A percentile compares a stretch with the other conserved stretches of the same genome.
Conservation (phyloP, 805 yeast genomes). For the Kazachstania bromeliacearum region DNA sequence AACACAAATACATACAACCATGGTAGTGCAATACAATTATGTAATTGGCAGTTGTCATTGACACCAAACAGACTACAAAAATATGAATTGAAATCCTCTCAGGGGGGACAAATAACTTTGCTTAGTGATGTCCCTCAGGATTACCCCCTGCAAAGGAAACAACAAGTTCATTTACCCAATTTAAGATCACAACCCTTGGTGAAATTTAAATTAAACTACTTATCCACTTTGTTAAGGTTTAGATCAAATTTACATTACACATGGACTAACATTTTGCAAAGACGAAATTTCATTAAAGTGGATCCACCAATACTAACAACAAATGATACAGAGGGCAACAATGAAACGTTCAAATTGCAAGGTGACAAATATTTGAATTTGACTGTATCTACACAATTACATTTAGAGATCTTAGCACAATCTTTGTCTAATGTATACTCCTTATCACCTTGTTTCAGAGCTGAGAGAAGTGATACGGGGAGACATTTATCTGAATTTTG, state of each 20-base stretch:
- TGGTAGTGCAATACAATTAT: conserved; percentile 38
- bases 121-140: conserved; percentile 52
- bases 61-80: conserved; percentile 35
- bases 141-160: conserved; percentile 85
- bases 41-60: conserved; percentile 29
- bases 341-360: conserved; percentile 67
- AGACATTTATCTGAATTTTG: conserved; percentile 92
- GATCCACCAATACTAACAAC: conserved; percentile 81
- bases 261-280: conserved; percentile 41
- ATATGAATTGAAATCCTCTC: conserved; percentile 38
- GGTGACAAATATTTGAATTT: conserved; percentile 37
- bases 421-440: conserved; percentile 82
- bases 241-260: conserved; percentile 57
- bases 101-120: conserved; percentile 35
- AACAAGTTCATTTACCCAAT: conserved; percentile 49
- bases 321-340: conserved; percentile 96
- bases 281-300: conserved; percentile 54
- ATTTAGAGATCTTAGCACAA: conserved; percentile 69
- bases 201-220: conserved; percentile 62
- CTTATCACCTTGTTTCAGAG: conserved; percentile 84
- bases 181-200: conserved; percentile 67
- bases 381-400: conserved; percentile 89
- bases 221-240: conserved; percentile 59
- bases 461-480: conserved; percentile 84
- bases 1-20: conserved; percentile 17